phyloP scores from a whole-genome alignment of 371 early-diverging fungal genomes.

The Mortierella polycephala region DNA sequence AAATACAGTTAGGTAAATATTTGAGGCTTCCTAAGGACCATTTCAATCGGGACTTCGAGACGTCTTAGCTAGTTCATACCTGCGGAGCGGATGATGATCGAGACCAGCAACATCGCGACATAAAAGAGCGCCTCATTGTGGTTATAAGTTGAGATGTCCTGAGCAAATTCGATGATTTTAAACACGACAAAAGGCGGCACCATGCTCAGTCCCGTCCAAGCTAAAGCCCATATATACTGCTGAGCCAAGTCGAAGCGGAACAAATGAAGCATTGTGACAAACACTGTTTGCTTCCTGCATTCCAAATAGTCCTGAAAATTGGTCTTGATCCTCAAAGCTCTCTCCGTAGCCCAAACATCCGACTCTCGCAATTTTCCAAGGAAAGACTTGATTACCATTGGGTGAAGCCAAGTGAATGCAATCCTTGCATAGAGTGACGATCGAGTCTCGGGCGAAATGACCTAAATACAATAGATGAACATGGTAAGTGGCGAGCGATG shows the following conservation, averaged over 20 bases:
- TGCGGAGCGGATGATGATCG: constrained; percentile 39
- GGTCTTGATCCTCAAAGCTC: constrained; percentile 33
- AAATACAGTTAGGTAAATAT: neutral
- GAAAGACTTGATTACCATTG: constrained; percentile 48
- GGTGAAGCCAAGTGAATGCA: constrained; percentile 53
- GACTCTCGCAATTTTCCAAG: constrained; percentile 30
- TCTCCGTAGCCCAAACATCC: constrained; percentile 51
- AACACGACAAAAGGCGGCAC: constrained; percentile 49
- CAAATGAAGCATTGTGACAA: constrained; percentile 43
- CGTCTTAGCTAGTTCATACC: constrained; percentile 3
- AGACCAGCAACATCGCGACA: constrained; percentile 22
- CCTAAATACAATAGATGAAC: constrained; percentile 11
- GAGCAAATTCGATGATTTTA: constrained; percentile 35
- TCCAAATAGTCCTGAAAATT: constrained; percentile 43
- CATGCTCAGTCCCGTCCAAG: constrained; percentile 39
- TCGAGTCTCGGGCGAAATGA: constrained; percentile 51
- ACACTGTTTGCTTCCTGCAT: constrained; percentile 33
- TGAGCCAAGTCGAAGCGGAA: constrained; percentile 32
- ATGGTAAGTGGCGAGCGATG: neutral
- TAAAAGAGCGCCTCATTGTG: constrained; percentile 50
- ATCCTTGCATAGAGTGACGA: constrained; percentile 46
- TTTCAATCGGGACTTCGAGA: neutral
- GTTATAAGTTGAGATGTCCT: constrained; percentile 42
- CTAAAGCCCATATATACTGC: constrained; percentile 41
- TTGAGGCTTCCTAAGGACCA: neutral